Evolutionary conservation across 2,329 filamentous ascomycete species (phyloP).

Genomic region (Aquanectria penicillioides): DNA sequence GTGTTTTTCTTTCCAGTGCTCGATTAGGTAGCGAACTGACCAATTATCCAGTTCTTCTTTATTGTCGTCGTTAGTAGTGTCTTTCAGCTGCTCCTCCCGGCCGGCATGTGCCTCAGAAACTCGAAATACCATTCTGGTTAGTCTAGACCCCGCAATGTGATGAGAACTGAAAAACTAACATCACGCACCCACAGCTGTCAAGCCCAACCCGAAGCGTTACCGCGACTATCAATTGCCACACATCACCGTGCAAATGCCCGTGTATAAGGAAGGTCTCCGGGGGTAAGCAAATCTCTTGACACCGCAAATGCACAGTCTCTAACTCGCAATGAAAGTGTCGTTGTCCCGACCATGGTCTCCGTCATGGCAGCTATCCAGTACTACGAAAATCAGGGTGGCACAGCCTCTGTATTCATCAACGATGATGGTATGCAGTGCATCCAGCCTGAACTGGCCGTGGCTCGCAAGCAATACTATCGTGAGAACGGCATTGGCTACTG

Average conservation of each 20-base stretch:
- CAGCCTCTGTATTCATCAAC: conserved; percentile 74
- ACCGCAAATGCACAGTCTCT: background rate
- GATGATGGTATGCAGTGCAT: conserved; percentile 75
- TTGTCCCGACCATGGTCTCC: conserved; percentile 64
- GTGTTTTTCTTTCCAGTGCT: background rate
- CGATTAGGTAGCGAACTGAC: background rate
- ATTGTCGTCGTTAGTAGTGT: conserved; percentile 39
- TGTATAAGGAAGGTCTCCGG: conserved; percentile 52
- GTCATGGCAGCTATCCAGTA: conserved; percentile 67
- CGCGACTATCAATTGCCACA: conserved; percentile 52
- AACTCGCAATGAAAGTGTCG: conserved; percentile 46
- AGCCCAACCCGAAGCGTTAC: conserved; percentile 40
- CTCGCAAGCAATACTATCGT: conserved; percentile 64
- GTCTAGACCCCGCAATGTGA: background rate
- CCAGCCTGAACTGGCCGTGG: conserved; percentile 56
- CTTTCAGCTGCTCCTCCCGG: conserved; percentile 37
- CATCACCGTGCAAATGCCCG: conserved; percentile 58
- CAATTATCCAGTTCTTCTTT: conserved; percentile 34
- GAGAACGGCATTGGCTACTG: conserved; percentile 68
- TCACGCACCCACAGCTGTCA: conserved; percentile 25
- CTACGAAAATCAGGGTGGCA: conserved; percentile 70
- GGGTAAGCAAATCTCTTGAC: conserved; percentile 8
- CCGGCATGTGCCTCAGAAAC: conserved; percentile 38
- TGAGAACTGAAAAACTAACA: background rate
- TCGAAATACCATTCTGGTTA: conserved; percentile 40